Percentiles rank a stretch among this genome's conserved stretches.
phyloP scores from a whole-genome alignment of 1,284 basidiomycete genomes.

The Uromyces viciae-fabae region DNA sequence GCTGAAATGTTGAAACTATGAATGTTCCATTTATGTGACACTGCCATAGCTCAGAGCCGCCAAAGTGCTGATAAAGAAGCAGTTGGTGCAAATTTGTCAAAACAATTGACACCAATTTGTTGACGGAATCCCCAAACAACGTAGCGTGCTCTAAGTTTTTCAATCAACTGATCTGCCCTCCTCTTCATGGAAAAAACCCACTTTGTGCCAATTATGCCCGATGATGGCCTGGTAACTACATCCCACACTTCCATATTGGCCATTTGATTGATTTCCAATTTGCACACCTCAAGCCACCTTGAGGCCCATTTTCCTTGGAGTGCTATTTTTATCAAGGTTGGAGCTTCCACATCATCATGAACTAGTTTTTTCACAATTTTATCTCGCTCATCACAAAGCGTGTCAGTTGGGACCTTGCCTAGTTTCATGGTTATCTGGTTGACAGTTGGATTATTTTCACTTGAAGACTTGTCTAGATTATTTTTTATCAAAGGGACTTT shows the following conservation, averaged over 20 bases:
- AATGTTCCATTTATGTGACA: not conserved
- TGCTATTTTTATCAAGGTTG: too few relatives aligned
- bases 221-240: not conserved
- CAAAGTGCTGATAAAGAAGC: not conserved
- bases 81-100: not conserved
- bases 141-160: not conserved
- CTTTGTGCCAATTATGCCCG: not conserved
- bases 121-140: not conserved
- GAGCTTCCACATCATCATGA: too few relatives aligned
- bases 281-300: too few relatives aligned
- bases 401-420: too few relatives aligned
- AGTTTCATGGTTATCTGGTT: too few relatives aligned
- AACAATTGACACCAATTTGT: not conserved
- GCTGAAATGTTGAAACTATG: not conserved
- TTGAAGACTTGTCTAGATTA: too few relatives aligned
- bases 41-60: not conserved
- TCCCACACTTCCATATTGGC: not conserved
- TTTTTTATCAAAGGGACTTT: too few relatives aligned
- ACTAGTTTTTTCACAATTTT: too few relatives aligned
- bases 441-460: too few relatives aligned
- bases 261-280: not conserved
- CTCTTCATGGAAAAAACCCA: not conserved
- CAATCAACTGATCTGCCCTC: not conserved
- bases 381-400: too few relatives aligned
- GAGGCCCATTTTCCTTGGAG: too few relatives aligned